Conservation (phyloP, 1,284 basidiomycete genomes). For the Cryptococcus sp. region DNA sequence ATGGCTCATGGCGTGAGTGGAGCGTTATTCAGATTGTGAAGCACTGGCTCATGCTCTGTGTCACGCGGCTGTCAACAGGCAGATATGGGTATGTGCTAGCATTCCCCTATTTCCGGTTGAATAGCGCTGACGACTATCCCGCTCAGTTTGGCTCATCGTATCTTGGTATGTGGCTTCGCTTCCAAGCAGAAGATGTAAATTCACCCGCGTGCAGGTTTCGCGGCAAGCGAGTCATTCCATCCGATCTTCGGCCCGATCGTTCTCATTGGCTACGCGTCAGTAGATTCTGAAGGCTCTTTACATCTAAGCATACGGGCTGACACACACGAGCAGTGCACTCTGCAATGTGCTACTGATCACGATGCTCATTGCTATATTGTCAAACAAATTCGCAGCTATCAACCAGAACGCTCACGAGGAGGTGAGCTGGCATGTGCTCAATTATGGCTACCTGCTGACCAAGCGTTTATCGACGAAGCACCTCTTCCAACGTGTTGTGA, state of each 20-base stretch:
- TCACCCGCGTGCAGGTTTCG: constrained; percentile 30
- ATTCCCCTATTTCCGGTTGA: too few relatives aligned
- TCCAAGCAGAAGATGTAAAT: not conserved
- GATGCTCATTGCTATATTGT: constrained; percentile 84
- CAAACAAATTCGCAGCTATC: constrained; percentile 79
- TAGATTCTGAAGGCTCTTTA: not conserved
- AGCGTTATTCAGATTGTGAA: not conserved
- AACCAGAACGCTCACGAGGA: constrained; percentile 73
- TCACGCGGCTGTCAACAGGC: constrained; percentile 16
- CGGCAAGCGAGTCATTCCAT: constrained; percentile 71
- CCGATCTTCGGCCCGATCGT: constrained; percentile 73
- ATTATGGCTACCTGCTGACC: not conserved
- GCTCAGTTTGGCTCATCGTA: constrained; percentile 44
- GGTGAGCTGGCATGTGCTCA: constrained; percentile 52
- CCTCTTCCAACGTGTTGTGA: constrained; percentile 81
- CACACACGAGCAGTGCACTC: constrained; percentile 27
- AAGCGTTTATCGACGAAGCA: constrained; percentile 57
- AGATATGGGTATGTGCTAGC: constrained; percentile 51
- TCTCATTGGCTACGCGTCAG: constrained; percentile 72
- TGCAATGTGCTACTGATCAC: constrained; percentile 52
- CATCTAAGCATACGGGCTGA: not conserved
- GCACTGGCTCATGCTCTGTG: not conserved
- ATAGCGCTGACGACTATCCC: not conserved
- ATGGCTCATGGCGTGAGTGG: constrained; percentile 61
- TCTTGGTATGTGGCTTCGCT: constrained; percentile 19